These are phyloP conservation scores for Tetrastigma voinierianum DNA, from an alignment of 164 flowering plant species.

Conservation along the genomic window DNA sequence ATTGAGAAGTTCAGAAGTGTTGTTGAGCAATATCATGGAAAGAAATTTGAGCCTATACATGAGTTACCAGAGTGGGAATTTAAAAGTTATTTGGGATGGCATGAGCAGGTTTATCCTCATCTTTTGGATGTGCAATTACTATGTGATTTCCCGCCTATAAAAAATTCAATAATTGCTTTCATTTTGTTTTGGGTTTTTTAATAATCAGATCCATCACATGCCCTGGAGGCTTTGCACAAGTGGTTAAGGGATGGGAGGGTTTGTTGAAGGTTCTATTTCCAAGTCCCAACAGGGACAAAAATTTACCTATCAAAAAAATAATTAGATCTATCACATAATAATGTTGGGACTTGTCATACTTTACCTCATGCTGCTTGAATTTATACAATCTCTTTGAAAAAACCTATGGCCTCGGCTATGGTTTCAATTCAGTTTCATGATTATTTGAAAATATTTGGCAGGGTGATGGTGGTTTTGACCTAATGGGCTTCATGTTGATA, in stretches of 20 bases:
- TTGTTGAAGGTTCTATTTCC: too few species aligned
- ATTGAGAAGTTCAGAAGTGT: constrained; percentile 91
- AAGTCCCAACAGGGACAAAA: too few species aligned
- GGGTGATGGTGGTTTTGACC: constrained; percentile 84
- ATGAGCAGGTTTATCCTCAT: constrained; percentile 54
- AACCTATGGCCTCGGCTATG: not conserved
- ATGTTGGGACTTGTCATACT: not conserved
- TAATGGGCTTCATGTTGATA: constrained; percentile 96
- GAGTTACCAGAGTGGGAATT: constrained; percentile 96
- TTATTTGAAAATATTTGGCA: constrained; percentile 21
- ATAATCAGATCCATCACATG: too few species aligned
- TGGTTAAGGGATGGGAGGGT: too few species aligned
- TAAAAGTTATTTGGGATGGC: constrained; percentile 94
- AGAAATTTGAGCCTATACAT: constrained; percentile 80
- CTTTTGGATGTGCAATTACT: not conserved
- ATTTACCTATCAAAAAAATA: not conserved
- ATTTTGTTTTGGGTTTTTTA: not conserved
- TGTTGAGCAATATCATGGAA: constrained; percentile 92
- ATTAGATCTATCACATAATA: not conserved
- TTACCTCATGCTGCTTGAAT: too few species aligned
- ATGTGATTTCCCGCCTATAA: too few species aligned
- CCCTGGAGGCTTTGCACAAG: too few species aligned
- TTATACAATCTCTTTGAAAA: not conserved
- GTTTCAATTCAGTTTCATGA: not conserved
- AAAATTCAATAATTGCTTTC: not conserved